Base-by-base conservation (phyloP, 345 rosid species). In the Aquilaria malaccensis region DNA sequence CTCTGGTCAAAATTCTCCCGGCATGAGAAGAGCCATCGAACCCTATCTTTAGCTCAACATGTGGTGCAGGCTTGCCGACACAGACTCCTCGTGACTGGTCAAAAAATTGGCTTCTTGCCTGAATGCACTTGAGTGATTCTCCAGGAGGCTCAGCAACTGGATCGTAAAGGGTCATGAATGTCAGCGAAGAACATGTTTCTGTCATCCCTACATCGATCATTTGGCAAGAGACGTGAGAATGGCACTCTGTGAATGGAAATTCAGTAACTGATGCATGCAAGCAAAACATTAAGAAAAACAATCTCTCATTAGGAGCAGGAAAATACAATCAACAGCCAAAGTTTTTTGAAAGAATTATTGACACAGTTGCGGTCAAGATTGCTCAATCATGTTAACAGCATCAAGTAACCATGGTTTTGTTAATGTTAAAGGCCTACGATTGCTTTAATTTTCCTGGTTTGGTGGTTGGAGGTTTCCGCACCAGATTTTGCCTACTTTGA, bases 31-130 rank as follows among this genome's bases (percentile, higher is more conserved):
- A 78, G 63, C 75, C 81, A 9, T 79, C 79, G 0, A 52, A 22
- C 55, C 70, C 47, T 67, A 85, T 76, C 76, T 68, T 80, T 62
- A 92, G 50, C 52, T 87, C 97, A 11, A 89, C 75, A 74, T 92
- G 95, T 9, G 88, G 91, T 3, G 95, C 85, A 61, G 98, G 91
- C 71, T 76, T 89, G 65, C 95, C 93, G 9, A 92, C 86, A 69
- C 86, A 85, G 31, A 71, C 80, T 41, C 98, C 96, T 76, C 72
- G 83, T 29, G 64, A 77, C 50, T 50, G 64, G 50, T 63, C 60
- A 56, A 56, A 48, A 1, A 58, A 30, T 59, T 50, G 63, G 58
- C 45, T 54, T 43, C 59, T 51, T 50, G 53, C 46, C 66, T 47
- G 32, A 60, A 52, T 61, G 52, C 37, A 70, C 45, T 37, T 49